Percentiles rank a stretch among this genome's conserved stretches.
phyloP scores from a whole-genome alignment of 1,284 basidiomycete genomes.

The Termitomyces sp. region DNA sequence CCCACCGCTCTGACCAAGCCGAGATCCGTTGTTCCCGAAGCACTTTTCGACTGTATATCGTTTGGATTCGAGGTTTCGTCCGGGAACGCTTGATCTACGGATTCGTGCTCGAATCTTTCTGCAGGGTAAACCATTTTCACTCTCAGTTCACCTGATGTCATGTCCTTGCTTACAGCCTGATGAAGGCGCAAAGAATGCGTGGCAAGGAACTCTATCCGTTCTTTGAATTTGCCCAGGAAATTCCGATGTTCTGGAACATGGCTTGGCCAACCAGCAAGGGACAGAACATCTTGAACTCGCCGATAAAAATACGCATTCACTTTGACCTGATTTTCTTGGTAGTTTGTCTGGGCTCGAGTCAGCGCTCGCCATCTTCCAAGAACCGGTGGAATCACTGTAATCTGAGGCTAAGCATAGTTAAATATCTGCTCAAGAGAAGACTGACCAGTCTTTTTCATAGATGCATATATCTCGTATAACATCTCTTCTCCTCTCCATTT shows the following conservation, averaged over 20 bases:
- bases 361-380: slow-evolving; percentile 51
- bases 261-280: slow-evolving; percentile 31
- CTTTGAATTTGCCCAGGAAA: slow-evolving; percentile 28
- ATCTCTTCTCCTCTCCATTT: slow-evolving; percentile 38
- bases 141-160: slow-evolving; percentile 46
- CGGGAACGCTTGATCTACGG: slow-evolving; percentile 43
- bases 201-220: slow-evolving; percentile 36
- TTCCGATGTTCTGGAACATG: slow-evolving; percentile 8
- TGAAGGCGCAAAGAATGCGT: slow-evolving; percentile 39
- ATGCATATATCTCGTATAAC: slow-evolving; percentile 39
- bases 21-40: slow-evolving; percentile 39
- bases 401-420: background rate
- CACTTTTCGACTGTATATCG: slow-evolving; percentile 11
- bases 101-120: slow-evolving; percentile 30
- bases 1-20: slow-evolving; percentile 30
- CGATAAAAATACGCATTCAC: slow-evolving; percentile 30
- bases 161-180: slow-evolving; percentile 44
- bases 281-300: slow-evolving; percentile 33
- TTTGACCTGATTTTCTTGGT: slow-evolving; percentile 28
- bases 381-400: slow-evolving; percentile 44
- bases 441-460: slow-evolving; percentile 41
- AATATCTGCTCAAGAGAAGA: background rate
- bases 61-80: slow-evolving; percentile 3
- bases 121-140: slow-evolving; percentile 35
- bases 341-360: slow-evolving; percentile 36